These are phyloP conservation scores for Pinus taeda DNA, from an alignment of 75 land plant species.

Conservation along the genomic window DNA sequence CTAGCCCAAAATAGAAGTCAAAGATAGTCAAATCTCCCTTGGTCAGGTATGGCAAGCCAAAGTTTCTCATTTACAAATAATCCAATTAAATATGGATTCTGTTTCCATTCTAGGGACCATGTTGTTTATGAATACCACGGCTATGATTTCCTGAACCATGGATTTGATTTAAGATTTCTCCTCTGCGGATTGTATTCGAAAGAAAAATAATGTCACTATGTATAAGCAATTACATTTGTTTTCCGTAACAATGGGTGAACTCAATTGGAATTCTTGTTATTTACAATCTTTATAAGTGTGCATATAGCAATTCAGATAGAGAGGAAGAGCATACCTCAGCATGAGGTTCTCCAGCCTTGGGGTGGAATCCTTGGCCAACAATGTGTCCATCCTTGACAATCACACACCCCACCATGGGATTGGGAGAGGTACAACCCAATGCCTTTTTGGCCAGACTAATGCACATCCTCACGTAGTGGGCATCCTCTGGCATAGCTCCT, in stretches of 20 bases:
- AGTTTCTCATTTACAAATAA: too few relatives aligned
- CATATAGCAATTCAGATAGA: not conserved
- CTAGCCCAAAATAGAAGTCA: too few relatives aligned
- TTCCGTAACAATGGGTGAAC: not conserved
- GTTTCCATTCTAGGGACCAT: not conserved
- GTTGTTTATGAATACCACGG: too few relatives aligned
- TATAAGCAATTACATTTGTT: too few relatives aligned
- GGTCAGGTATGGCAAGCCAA: too few relatives aligned
- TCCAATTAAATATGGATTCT: too few relatives aligned
- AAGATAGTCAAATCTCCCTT: too few relatives aligned
- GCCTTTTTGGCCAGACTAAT: slow-evolving; percentile 74
- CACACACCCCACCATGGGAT: slow-evolving; percentile 96
- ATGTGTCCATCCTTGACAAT: slow-evolving; percentile 82
- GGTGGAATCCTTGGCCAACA: slow-evolving; percentile 93
- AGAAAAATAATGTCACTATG: not conserved
- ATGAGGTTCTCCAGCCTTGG: slow-evolving; percentile 95
- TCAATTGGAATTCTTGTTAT: not conserved
- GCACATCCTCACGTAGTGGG: slow-evolving; percentile 74
- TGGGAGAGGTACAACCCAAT: slow-evolving; percentile 81
- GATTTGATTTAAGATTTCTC: not conserved
- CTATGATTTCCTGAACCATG: too few relatives aligned
- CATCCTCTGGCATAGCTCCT: slow-evolving; percentile 45
- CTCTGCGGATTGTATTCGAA: not conserved
- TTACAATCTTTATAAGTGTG: not conserved
- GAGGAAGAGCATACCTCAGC: slow-evolving; percentile 67